Evolutionary conservation across 2,329 filamentous ascomycete genomes (phyloP).

Genomic region (Teratosphaeria pseudoeucalypti): DNA sequence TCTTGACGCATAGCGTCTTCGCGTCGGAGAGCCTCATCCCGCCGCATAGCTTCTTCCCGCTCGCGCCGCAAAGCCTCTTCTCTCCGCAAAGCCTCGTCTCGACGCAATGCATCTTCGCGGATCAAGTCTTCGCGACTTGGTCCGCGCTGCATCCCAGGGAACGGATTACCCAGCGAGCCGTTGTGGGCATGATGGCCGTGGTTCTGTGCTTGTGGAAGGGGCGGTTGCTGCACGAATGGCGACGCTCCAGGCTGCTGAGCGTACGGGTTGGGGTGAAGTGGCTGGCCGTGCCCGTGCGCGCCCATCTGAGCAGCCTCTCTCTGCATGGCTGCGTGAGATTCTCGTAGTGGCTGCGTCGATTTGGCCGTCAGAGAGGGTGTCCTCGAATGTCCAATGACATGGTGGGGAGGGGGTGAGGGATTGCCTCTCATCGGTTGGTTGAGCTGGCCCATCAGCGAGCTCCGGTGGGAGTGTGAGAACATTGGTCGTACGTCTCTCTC

Average conservation of each 20-base stretch:
- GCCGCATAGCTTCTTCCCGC: not conserved
- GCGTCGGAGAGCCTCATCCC: not conserved
- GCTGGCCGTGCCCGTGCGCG: slow-evolving; percentile 14
- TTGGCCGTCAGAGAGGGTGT: slow-evolving; percentile 22
- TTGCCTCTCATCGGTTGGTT: slow-evolving; percentile 20
- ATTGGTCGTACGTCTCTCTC: slow-evolving; percentile 22
- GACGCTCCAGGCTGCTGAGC: slow-evolving; percentile 10
- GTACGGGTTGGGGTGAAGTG: slow-evolving; percentile 22
- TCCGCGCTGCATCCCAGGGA: slow-evolving; percentile 13
- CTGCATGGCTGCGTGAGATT: slow-evolving; percentile 8
- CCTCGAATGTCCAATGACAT: slow-evolving; percentile 20
- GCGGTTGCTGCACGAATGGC: slow-evolving; percentile 14
- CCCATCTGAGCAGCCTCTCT: slow-evolving; percentile 6
- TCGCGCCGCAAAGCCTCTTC: not conserved
- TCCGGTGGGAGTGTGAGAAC: slow-evolving; percentile 23
- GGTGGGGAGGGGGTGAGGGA: slow-evolving; percentile 26
- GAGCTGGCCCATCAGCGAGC: slow-evolving; percentile 17
- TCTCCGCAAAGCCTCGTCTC: not conserved
- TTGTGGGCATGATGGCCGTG: slow-evolving; percentile 24
- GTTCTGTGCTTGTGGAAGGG: slow-evolving; percentile 14
- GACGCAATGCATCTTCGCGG: slow-evolving; percentile 2
- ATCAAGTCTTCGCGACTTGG: slow-evolving; percentile 17
- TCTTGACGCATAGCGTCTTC: not conserved
- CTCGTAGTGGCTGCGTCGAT: slow-evolving; percentile 12
- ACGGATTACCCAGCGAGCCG: slow-evolving; percentile 15